A percentile compares a stretch with the other conserved stretches of the same genome.
These are phyloP conservation scores for Trichoderma sp. DNA, from an alignment of 2,329 filamentous ascomycete genomes.

Conservation along the genomic window DNA sequence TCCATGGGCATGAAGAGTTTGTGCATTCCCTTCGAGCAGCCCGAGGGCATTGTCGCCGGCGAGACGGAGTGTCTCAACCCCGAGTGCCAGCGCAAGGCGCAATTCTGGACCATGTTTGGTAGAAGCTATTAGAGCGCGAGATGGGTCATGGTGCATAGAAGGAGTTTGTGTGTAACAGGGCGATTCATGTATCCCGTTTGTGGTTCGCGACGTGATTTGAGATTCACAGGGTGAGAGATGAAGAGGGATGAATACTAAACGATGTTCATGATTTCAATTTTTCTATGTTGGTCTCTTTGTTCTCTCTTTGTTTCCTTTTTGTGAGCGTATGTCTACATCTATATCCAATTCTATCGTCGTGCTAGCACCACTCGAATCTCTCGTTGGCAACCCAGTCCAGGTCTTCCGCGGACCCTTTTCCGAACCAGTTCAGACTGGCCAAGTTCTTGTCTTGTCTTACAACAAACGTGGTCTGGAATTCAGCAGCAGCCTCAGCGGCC, in stretches of 20 bases:
- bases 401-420: conserved; percentile 51
- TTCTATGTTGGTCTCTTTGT: conserved; percentile 10
- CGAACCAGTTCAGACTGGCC: conserved; percentile 72
- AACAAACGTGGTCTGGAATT: conserved; percentile 54
- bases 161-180: conserved; percentile 17
- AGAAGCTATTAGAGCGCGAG: conserved; percentile 57
- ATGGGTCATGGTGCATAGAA: conserved; percentile 6
- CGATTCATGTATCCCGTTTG: conserved; percentile 1
- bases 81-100: conserved; percentile 73
- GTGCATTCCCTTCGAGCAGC: conserved; percentile 82
- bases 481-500: conserved; percentile 49
- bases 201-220: conserved; percentile 15
- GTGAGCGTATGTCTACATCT: conserved; percentile 4
- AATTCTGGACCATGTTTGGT: conserved; percentile 93
- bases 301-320: conserved; percentile 14
- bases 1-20: conserved; percentile 69
- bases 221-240: conserved; percentile 15
- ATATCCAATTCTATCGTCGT: not conserved
- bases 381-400: conserved; percentile 76
- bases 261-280: conserved; percentile 19
- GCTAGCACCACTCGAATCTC: conserved; percentile 76
- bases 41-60: conserved; percentile 73
- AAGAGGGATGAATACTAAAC: conserved; percentile 23
- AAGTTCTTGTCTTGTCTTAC: conserved; percentile 68
- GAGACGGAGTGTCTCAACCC: conserved; percentile 93